These are phyloP conservation scores for Tolypocladium ovalisporum DNA, from an alignment of 2,329 filamentous ascomycete genomes.

Conservation along the genomic window DNA sequence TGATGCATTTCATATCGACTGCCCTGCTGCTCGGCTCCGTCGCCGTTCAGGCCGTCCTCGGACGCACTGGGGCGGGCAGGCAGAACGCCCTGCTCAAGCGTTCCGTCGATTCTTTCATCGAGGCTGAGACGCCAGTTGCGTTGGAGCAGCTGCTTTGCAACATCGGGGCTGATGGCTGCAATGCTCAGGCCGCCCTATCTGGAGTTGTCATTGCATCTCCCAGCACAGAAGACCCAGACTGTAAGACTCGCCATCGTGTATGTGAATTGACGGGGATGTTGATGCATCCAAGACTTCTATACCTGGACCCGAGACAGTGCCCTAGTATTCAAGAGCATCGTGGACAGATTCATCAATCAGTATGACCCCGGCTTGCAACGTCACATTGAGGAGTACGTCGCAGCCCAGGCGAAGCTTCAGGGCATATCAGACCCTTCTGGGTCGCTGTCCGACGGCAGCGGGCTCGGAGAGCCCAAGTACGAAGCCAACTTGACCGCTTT, in stretches of 20 bases:
- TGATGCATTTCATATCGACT: slow-evolving; percentile 40
- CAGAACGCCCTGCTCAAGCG: slow-evolving; percentile 28
- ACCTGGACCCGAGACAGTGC: slow-evolving; percentile 71
- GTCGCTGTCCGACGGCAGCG: slow-evolving; percentile 34
- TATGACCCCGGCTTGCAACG: slow-evolving; percentile 48
- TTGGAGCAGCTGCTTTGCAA: slow-evolving; percentile 44
- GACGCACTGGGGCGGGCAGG: slow-evolving; percentile 24
- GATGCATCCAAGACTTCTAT: slow-evolving; percentile 52
- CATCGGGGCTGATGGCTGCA: slow-evolving; percentile 43
- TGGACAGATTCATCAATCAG: slow-evolving; percentile 51
- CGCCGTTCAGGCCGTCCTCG: slow-evolving; percentile 40
- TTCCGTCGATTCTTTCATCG: slow-evolving; percentile 41
- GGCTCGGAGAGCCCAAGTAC: slow-evolving; percentile 66
- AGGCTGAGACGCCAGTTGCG: slow-evolving; percentile 39
- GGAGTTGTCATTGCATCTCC: slow-evolving; percentile 49
- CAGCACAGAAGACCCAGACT: slow-evolving; percentile 40
- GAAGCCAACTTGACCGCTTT: slow-evolving; percentile 52
- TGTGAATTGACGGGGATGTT: neutral
- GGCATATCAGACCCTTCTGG: slow-evolving; percentile 60
- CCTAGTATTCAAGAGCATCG: slow-evolving; percentile 56
- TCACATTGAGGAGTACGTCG: slow-evolving; percentile 57
- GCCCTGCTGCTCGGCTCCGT: slow-evolving; percentile 38
- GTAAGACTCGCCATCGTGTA: slow-evolving; percentile 25
- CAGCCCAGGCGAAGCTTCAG: slow-evolving; percentile 55
- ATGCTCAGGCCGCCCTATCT: slow-evolving; percentile 32